Percentiles rank a stretch among this genome's conserved stretches.
Evolutionary conservation across 306 rosid genomes (phyloP).

Genomic region (Lagenaria siceraria): DNA sequence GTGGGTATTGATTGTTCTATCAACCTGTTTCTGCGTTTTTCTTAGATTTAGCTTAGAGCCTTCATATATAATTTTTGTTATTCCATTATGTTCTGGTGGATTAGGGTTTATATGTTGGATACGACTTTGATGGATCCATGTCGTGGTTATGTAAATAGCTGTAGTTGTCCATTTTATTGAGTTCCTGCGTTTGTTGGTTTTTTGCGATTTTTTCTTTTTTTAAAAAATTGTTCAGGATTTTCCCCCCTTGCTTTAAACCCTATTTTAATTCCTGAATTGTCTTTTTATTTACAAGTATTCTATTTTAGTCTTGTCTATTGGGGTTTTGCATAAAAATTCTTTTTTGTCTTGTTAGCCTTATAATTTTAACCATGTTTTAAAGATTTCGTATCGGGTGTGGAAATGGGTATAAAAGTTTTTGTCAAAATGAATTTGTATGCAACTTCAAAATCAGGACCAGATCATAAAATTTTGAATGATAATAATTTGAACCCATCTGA

Average conservation of each 20-base stretch:
- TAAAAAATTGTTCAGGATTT: neutral
- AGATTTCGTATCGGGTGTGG: neutral
- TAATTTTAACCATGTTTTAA: neutral
- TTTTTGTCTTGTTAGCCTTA: neutral
- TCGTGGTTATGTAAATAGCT: neutral
- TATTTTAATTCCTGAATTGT: neutral
- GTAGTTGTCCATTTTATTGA: neutral
- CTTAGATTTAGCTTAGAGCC: neutral
- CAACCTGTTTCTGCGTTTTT: neutral
- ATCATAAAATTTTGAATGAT: neutral
- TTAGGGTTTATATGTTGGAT: neutral
- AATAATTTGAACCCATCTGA: neutral
- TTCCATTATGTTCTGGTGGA: neutral
- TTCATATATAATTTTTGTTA: neutral
- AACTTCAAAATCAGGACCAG: neutral
- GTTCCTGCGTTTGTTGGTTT: neutral
- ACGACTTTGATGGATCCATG: neutral
- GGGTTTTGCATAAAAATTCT: neutral
- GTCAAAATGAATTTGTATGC: neutral
- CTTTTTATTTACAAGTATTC: neutral
- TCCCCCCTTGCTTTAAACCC: neutral
- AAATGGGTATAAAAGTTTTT: neutral
- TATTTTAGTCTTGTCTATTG: neutral
- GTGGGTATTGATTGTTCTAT: neutral
- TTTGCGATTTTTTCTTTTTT: neutral